Percentiles rank a stretch among this genome's conserved stretches.
Evolutionary conservation across 2,329 filamentous ascomycete species (phyloP).

Genomic region (Penicillium frequentans): DNA sequence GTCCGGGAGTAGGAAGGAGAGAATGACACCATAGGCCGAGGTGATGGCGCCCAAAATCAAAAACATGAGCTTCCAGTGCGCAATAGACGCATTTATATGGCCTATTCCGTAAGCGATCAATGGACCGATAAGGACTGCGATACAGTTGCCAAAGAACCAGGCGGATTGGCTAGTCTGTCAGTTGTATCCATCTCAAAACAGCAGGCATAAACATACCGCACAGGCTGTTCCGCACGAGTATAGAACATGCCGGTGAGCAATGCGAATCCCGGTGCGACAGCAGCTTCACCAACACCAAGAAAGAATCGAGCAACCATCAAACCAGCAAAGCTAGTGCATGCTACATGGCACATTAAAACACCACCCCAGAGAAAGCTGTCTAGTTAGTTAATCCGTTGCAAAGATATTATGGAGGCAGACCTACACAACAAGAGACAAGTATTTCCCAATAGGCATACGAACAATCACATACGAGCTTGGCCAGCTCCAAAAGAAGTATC

Average conservation of each 20-base stretch:
- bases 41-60: constrained; percentile 14
- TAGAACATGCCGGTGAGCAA: constrained; percentile 43
- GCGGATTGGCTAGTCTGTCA: constrained; percentile 10
- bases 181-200: too few species aligned
- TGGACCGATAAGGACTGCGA: constrained; percentile 15
- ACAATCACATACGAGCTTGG: constrained; percentile 40
- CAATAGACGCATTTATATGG: constrained; percentile 9
- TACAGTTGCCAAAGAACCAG: constrained; percentile 19
- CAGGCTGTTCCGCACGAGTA: constrained; percentile 38
- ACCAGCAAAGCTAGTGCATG: constrained; percentile 10
- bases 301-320: constrained; percentile 28
- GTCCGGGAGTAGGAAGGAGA: constrained; percentile 25
- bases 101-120: constrained; percentile 17
- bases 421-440: constrained; percentile 30
- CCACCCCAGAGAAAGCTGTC: constrained; percentile 15
- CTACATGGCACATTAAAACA: constrained; percentile 16
- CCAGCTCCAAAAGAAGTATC: constrained; percentile 38
- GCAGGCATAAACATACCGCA: constrained; percentile 21
- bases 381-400: too few species aligned
- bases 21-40: constrained; percentile 7
- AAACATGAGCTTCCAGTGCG: constrained; percentile 15
- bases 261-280: constrained; percentile 34
- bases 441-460: constrained; percentile 28
- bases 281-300: constrained; percentile 18
- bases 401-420: not conserved